These are phyloP conservation scores for Cyclospora cayetanensis DNA, from an alignment of 169 alveolate species.

Conservation along the genomic window DNA sequence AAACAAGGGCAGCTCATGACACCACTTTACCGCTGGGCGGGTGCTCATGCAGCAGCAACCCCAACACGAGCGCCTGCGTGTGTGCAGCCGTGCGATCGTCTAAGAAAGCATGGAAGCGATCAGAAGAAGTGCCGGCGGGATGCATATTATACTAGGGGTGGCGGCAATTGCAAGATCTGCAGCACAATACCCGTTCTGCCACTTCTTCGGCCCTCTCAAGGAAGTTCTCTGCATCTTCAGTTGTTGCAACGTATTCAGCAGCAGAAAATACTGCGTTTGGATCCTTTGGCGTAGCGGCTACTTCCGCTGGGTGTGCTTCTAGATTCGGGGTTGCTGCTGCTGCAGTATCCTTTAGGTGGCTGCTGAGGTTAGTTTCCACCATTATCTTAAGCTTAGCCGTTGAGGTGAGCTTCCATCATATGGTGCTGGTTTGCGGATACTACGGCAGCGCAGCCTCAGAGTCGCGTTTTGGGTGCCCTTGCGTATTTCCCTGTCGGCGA, in stretches of 20 bases:
- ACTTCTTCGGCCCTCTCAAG: not conserved
- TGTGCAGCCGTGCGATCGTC: too few relatives aligned
- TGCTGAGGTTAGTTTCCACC: not conserved
- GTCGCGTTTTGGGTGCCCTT: too few relatives aligned
- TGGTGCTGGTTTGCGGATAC: too few relatives aligned
- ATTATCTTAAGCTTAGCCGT: too few relatives aligned
- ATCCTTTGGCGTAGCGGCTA: too few relatives aligned
- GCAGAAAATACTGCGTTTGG: too few relatives aligned
- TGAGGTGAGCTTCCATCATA: too few relatives aligned
- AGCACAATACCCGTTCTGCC: not conserved
- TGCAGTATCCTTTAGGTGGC: not conserved
- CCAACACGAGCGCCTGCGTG: not conserved
- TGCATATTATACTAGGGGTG: too few relatives aligned
- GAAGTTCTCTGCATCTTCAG: not conserved
- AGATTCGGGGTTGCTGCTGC: not conserved
- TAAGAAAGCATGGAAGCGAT: too few relatives aligned
- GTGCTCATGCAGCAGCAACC: not conserved
- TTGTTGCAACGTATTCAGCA: not conserved
- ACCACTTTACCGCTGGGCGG: not conserved
- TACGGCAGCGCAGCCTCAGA: too few relatives aligned
- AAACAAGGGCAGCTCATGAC: not conserved
- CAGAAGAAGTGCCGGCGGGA: too few relatives aligned
- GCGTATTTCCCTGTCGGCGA: too few relatives aligned
- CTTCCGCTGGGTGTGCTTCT: not conserved
- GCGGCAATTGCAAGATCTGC: not conserved